Base-by-base conservation (phyloP, 345 rosid species). In the Eucalyptus marginata region DNA sequence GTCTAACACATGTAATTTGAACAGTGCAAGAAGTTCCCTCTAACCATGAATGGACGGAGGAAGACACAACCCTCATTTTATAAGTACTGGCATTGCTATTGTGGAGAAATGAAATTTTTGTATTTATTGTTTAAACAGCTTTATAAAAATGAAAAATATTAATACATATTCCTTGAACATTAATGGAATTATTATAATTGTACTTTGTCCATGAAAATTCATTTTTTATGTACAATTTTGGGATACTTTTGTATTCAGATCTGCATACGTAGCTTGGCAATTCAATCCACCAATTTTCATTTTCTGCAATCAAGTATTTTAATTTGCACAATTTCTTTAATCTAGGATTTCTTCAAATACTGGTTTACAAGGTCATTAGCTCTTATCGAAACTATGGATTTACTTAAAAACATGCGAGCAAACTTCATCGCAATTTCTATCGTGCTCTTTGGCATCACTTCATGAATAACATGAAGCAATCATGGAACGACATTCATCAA, bases 61-160 rank as follows among this genome's bases (percentile, higher is more conserved):
- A 12, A 59, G 2, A 59, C 7, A 59, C 66, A 12, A 59, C 31
- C 68, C 31, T 59, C 29, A 27, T 59, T 59, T 12, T 27, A 27
- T 59, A 0, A 59, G 68, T 14, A 6, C 15, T 5, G 1, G 8
- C 31, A 59, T 5, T 5, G 31, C 16, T 59, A 0, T 27, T 59
- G n/a, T 59, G 0, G 16, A 59, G 2, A 27, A 6, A 12, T 27
- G 68, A 59, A 59, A 27, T 59, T 27, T 52, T 59, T 0, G 0
- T 59, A 12, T 0, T 59, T 59, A 59, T 59, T 27, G 31, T 59
- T 27, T 27, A 59, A 12, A 59, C 0, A 59, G 68, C 0, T 59
- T 59, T 27, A 27, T 25, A 15, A 27, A 59, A 59, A 59, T 59
- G 31, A 27, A 25, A 59, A 59, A 12, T 59, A 59, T 12, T 27